Percentiles rank a stretch among this genome's conserved stretches.
Conservation (phyloP, 495 filamentous ascomycete species). For the Apiosordaria backusii region DNA sequence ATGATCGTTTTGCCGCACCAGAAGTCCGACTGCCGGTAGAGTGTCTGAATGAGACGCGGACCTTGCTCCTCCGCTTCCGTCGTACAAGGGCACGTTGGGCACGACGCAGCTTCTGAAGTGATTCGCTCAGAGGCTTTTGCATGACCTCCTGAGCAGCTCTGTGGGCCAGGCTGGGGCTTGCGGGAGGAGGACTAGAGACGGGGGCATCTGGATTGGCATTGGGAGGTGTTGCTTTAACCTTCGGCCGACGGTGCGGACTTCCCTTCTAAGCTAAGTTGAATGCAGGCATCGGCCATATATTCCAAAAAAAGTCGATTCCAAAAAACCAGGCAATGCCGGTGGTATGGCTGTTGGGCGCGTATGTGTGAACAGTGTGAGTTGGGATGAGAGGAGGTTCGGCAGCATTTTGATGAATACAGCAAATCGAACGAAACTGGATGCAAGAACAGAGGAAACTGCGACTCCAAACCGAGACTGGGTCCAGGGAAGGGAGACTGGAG, state of each 20-base stretch:
- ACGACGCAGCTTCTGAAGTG: slow-evolving; percentile 28
- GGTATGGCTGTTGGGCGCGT: not conserved
- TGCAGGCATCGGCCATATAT: slow-evolving; percentile 44
- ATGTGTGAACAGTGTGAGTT: not conserved
- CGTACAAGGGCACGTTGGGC: slow-evolving; percentile 25
- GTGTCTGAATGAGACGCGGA: slow-evolving; percentile 28
- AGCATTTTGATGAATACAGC: not conserved
- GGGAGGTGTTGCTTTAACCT: slow-evolving; percentile 29
- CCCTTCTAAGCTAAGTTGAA: slow-evolving; percentile 50
- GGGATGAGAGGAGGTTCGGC: not conserved
- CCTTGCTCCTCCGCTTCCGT: slow-evolving; percentile 22
- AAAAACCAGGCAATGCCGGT: not conserved
- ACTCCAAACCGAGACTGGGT: not conserved
- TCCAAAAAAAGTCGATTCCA: slow-evolving; percentile 31
- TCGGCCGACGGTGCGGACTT: slow-evolving; percentile 42
- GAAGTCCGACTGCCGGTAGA: slow-evolving; percentile 17
- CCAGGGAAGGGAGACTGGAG: not conserved
- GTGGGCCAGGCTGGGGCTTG: slow-evolving; percentile 27
- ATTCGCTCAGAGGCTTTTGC: slow-evolving; percentile 32
- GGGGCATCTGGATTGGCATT: slow-evolving; percentile 23
- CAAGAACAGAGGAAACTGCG: not conserved
- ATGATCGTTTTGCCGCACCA: slow-evolving; percentile 8
- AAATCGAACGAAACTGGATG: not conserved
- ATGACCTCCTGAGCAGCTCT: slow-evolving; percentile 38
- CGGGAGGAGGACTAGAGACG: slow-evolving; percentile 12